Evolutionary conservation across 352 stramenopile genomes (phyloP).

Genomic region (Blastocystis sp.): DNA sequence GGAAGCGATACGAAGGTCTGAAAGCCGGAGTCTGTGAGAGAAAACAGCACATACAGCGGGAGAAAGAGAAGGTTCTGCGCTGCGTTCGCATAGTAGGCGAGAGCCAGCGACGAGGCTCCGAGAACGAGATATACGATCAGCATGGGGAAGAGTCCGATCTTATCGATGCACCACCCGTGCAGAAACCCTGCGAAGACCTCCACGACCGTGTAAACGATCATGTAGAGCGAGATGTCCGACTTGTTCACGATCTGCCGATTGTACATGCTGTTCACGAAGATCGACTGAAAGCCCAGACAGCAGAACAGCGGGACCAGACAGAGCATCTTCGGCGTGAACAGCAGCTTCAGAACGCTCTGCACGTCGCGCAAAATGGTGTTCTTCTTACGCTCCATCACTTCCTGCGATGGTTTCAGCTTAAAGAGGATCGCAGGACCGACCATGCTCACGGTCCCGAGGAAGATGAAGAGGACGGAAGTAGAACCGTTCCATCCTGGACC

Average conservation of each 20-base stretch:
- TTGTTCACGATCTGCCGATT: constrained; percentile 54
- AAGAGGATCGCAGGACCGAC: constrained; percentile 29
- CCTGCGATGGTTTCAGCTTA: not conserved
- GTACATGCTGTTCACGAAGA: constrained; percentile 61
- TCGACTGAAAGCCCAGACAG: constrained; percentile 55
- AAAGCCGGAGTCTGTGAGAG: constrained; percentile 39
- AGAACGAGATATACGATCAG: constrained; percentile 4
- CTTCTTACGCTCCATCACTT: not conserved
- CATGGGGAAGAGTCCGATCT: constrained; percentile 13
- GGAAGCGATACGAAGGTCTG: constrained; percentile 13
- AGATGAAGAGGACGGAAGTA: constrained; percentile 46
- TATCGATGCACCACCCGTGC: constrained; percentile 26
- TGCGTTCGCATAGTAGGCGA: constrained; percentile 1
- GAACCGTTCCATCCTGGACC: constrained; percentile 46
- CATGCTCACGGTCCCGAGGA: constrained; percentile 39
- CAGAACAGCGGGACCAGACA: not conserved
- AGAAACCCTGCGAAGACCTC: constrained; percentile 14
- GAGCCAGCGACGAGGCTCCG: not conserved
- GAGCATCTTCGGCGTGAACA: not conserved
- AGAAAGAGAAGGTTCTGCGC: constrained; percentile 21
- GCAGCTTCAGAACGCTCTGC: not conserved
- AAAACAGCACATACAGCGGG: constrained; percentile 38
- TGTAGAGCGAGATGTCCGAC: constrained; percentile 8
- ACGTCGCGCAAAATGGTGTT: not conserved
- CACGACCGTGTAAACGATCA: constrained; percentile 49